Evolutionary conservation across 805 yeast species (phyloP).

Genomic region (Schwanniomyces occidentalis): DNA sequence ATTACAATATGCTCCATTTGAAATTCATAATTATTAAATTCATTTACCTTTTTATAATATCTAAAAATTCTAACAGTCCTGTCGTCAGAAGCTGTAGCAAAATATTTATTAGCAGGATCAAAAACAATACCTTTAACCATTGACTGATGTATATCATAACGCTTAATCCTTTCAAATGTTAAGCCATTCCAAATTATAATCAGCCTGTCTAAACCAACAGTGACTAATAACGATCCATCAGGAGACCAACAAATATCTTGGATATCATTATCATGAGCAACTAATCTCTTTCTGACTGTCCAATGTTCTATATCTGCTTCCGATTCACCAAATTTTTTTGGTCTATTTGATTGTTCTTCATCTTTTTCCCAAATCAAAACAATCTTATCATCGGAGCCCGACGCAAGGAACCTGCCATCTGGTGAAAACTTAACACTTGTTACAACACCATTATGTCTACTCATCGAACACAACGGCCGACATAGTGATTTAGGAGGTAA

Average conservation of each 20-base stretch:
- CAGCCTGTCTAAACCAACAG: slow-evolving; percentile 92
- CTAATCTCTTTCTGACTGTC: slow-evolving; percentile 89
- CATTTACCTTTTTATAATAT: slow-evolving; percentile 63
- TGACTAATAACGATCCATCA: slow-evolving; percentile 83
- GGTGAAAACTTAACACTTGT: slow-evolving; percentile 93
- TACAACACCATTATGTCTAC: slow-evolving; percentile 95
- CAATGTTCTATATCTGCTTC: slow-evolving; percentile 83
- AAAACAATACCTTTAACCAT: slow-evolving; percentile 96
- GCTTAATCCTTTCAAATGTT: slow-evolving; percentile 84
- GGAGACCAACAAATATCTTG: slow-evolving; percentile 99
- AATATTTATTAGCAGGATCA: slow-evolving; percentile 97
- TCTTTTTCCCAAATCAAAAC: slow-evolving; percentile 92
- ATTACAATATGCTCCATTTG: slow-evolving; percentile 80
- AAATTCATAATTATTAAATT: slow-evolving; percentile 68
- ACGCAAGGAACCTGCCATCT: slow-evolving; percentile 84
- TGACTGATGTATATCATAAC: slow-evolving; percentile 91
- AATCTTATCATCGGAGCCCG: slow-evolving; percentile 94
- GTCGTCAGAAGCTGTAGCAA: slow-evolving; percentile 96
- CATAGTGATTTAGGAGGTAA: slow-evolving; percentile 24
- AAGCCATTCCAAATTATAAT: slow-evolving; percentile 92
- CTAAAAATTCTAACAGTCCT: slow-evolving; percentile 85
- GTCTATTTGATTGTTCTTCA: slow-evolving; percentile 57
- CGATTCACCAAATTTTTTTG: slow-evolving; percentile 65
- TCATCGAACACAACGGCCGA: slow-evolving; percentile 81
- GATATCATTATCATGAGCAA: slow-evolving; percentile 96